Evolutionary conservation across 306 rosid species (phyloP).

Genomic region (Senna tora): DNA sequence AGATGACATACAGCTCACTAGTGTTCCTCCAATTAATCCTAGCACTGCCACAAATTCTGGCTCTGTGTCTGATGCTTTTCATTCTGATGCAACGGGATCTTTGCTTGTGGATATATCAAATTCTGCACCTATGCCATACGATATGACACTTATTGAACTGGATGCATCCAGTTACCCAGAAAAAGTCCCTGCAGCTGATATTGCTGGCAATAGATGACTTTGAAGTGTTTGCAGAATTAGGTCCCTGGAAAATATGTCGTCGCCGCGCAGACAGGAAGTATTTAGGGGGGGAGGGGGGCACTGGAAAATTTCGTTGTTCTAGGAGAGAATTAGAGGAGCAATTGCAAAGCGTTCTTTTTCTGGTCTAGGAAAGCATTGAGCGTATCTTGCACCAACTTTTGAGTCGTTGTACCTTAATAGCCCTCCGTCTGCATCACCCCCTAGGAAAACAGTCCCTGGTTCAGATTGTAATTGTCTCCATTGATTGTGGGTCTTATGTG

Average conservation of each 20-base stretch:
- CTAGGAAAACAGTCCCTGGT: constrained; percentile 32
- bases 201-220: constrained; percentile 50
- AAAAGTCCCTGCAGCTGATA: constrained; percentile 77
- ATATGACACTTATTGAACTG: constrained; percentile 85
- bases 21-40: constrained; percentile 62
- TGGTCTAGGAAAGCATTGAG: constrained; percentile 40
- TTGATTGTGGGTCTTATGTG: constrained; percentile 55
- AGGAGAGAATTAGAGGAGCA: constrained; percentile 41
- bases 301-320: constrained; percentile 30
- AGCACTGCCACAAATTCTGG: constrained; percentile 56
- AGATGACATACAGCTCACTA: constrained; percentile 86
- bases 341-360: constrained; percentile 40
- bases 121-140: constrained; percentile 61
- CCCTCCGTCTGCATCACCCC: constrained; percentile 32
- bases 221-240: constrained; percentile 29
- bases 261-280: background rate
- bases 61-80: constrained; percentile 40
- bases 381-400: constrained; percentile 35
- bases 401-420: constrained; percentile 36
- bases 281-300: constrained; percentile 22
- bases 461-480: constrained; percentile 45
- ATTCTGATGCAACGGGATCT: constrained; percentile 59
- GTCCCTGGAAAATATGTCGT: constrained; percentile 40
- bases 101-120: constrained; percentile 76
- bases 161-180: constrained; percentile 77